Evolutionary conservation across 2,329 filamentous ascomycete genomes (phyloP).

Genomic region (Talaromyces verruculosus): DNA sequence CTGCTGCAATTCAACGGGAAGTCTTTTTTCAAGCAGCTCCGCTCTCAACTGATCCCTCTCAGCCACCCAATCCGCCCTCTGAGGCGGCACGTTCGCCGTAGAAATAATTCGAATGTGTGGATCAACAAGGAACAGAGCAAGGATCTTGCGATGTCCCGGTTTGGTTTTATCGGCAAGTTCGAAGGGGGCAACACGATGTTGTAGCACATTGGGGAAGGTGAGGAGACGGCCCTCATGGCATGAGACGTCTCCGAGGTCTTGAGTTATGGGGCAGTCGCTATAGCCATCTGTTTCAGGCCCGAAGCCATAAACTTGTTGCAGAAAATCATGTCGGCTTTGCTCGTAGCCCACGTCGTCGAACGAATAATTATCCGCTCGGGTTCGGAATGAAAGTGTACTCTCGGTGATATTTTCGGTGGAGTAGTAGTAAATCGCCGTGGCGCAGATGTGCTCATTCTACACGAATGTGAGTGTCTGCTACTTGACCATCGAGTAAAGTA

Average conservation of each 20-base stretch:
- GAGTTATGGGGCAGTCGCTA: conserved; percentile 26
- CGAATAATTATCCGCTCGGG: conserved; percentile 24
- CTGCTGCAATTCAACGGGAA: conserved; percentile 4
- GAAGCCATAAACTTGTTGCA: conserved; percentile 31
- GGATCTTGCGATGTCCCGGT: conserved; percentile 55
- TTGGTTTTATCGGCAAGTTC: conserved; percentile 51
- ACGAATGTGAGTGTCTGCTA: conserved; percentile 10
- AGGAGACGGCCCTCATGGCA: conserved; percentile 26
- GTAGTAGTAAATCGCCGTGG: conserved; percentile 65
- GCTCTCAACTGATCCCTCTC: not conserved
- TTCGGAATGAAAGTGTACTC: conserved; percentile 54
- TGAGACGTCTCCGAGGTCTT: conserved; percentile 27
- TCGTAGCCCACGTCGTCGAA: conserved; percentile 24
- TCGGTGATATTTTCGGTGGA: conserved; percentile 61
- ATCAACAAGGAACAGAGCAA: conserved; percentile 62
- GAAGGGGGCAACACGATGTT: conserved; percentile 54
- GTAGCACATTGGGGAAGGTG: conserved; percentile 41
- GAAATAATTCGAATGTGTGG: conserved; percentile 56
- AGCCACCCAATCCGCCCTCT: conserved; percentile 47
- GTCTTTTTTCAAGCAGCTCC: conserved; percentile 30
- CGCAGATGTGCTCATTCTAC: conserved; percentile 63
- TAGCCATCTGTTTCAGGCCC: not conserved
- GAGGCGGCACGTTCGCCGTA: conserved; percentile 54
- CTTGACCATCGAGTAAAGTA: not conserved
- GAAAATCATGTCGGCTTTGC: conserved; percentile 30